Evolutionary conservation across 805 yeast species (phyloP).

Genomic region (Cyberlindnera americana): DNA sequence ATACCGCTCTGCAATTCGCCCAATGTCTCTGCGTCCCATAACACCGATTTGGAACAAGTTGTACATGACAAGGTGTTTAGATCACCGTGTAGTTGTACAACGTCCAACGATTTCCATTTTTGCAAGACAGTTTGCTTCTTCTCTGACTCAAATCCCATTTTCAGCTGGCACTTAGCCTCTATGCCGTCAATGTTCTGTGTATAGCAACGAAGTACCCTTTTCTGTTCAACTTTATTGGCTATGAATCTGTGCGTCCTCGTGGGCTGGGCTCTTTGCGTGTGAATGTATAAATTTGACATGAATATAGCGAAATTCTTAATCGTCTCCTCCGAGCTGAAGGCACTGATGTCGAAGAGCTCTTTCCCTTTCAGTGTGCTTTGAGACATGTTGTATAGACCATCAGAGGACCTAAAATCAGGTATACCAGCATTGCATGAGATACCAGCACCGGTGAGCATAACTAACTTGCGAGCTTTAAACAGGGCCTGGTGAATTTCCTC

Average conservation of each 20-base stretch:
- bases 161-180: conserved; percentile 63
- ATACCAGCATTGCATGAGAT: conserved; percentile 96
- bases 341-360: conserved; percentile 84
- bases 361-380: conserved; percentile 62
- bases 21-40: conserved; percentile 58
- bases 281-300: conserved; percentile 74
- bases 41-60: conserved; percentile 51
- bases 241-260: conserved; percentile 84
- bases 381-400: conserved; percentile 70
- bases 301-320: conserved; percentile 78
- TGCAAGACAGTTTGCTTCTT: conserved; percentile 11
- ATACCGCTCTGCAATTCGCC: conserved; percentile 52
- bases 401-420: conserved; percentile 86
- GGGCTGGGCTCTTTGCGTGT: conserved; percentile 65
- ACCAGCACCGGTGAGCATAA: conserved; percentile 91
- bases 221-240: conserved; percentile 37
- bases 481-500: conserved; percentile 10
- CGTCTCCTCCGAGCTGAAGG: conserved; percentile 66
- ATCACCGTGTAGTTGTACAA: conserved; percentile 90
- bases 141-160: conserved; percentile 45
- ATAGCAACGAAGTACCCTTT: conserved; percentile 76
- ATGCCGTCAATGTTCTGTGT: conserved; percentile 94
- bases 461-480: conserved; percentile 41
- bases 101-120: conserved; percentile 64
- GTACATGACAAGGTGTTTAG: conserved; percentile 75